Conservation (phyloP, 768 basidiomycete genomes). For the Chiua virens region DNA sequence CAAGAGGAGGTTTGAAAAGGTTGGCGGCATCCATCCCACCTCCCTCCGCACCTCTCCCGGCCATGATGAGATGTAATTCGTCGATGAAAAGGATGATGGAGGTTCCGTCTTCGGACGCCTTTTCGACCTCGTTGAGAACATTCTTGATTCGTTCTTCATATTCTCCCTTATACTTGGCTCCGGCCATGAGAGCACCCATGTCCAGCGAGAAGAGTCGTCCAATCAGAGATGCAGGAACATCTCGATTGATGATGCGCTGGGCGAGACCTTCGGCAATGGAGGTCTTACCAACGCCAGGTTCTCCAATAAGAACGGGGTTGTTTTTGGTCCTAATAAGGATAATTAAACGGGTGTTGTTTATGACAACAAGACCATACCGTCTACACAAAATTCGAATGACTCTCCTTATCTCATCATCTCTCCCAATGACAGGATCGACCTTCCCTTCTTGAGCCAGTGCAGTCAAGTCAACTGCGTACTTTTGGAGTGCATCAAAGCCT, state of each 20-base stretch:
- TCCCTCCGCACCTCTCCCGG: slow-evolving; percentile 76
- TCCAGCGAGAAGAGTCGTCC: slow-evolving; percentile 83
- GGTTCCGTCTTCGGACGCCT: slow-evolving; percentile 72
- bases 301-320: slow-evolving; percentile 95
- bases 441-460: slow-evolving; percentile 88
- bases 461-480: slow-evolving; percentile 87
- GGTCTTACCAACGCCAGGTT: slow-evolving; percentile 95
- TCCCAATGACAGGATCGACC: slow-evolving; percentile 93
- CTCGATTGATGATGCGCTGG: slow-evolving; percentile 91
- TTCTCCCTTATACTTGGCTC: slow-evolving; percentile 91
- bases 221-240: slow-evolving; percentile 77
- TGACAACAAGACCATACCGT: slow-evolving; percentile 41
- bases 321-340: slow-evolving; percentile 76
- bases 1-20: slow-evolving; percentile 88
- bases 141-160: slow-evolving; percentile 96
- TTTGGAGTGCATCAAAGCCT: slow-evolving; percentile 89
- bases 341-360: slow-evolving; percentile 8
- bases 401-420: slow-evolving; percentile 89
- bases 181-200: slow-evolving; percentile 95
- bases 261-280: slow-evolving; percentile 94
- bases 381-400: slow-evolving; percentile 81
- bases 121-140: slow-evolving; percentile 92
- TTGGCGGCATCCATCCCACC: slow-evolving; percentile 95
- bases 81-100: slow-evolving; percentile 94
- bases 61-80: slow-evolving; percentile 93